A percentile compares a stretch with the other conserved stretches of the same genome.
Evolutionary conservation across 352 stramenopile species (phyloP).

Genomic region (Saprolegnia parasitica): DNA sequence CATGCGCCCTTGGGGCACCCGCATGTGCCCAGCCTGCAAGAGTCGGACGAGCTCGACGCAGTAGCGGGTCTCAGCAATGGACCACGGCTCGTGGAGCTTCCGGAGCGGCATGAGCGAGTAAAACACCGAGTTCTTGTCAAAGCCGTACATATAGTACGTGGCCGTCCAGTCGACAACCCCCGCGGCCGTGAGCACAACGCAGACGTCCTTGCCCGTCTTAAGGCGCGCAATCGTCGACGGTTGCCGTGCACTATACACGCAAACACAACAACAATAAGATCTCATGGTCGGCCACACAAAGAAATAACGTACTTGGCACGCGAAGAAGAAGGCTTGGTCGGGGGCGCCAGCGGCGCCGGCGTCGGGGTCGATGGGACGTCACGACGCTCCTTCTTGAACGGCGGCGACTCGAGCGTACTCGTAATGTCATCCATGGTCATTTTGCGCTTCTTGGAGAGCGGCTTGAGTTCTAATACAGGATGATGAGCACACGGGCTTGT

Average conservation of each 20-base stretch:
- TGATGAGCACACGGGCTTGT: neutral
- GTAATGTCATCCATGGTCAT: constrained; percentile 25
- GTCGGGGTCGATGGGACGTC: neutral
- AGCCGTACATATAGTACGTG: constrained; percentile 28
- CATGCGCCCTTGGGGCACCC: constrained; percentile 9
- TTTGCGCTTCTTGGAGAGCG: constrained; percentile 21
- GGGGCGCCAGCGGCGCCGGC: neutral
- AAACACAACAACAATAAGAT: constrained; percentile 1
- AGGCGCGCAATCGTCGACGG: constrained; percentile 23
- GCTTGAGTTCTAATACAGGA: neutral
- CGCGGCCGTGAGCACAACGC: constrained; percentile 11
- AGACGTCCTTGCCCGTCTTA: constrained; percentile 22
- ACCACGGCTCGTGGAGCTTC: constrained; percentile 3
- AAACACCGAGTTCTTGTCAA: constrained; percentile 29
- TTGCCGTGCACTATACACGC: constrained; percentile 1
- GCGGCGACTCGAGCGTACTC: constrained; percentile 5
- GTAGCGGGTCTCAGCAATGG: constrained; percentile 2
- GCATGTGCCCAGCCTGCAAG: constrained; percentile 15
- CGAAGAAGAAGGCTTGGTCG: neutral
- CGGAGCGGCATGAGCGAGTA: constrained; percentile 19
- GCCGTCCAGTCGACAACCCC: constrained; percentile 20
- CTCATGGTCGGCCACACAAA: neutral
- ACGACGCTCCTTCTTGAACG: neutral
- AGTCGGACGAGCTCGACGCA: constrained; percentile 12
- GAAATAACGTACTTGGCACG: constrained; percentile 4